Evolutionary conservation across 169 alveolate genomes (phyloP), one percentile per base, ranked within the genome.

Genomic region (Eimeria acervulina): DNA sequence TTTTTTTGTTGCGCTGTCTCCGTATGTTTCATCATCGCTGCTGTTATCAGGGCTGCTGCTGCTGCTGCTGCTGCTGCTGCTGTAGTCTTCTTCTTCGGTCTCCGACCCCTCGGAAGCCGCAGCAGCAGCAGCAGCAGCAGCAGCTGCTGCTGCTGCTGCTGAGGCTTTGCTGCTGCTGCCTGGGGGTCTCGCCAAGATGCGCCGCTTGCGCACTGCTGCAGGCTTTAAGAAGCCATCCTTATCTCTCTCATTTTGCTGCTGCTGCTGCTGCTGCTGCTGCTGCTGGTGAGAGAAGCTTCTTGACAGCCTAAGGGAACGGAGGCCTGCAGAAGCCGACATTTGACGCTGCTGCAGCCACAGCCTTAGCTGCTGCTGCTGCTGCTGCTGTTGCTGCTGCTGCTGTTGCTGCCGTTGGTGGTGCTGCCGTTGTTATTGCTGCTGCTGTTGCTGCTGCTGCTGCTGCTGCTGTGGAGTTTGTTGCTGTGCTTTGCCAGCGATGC

Each of bases 241-340:
- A 38, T 72, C 84, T 72, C 84, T 72, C 0, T 72, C 84, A 21
- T 72, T 38, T 28, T 31, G 84, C 52, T 31, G 84, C 84, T 36
- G 84, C 84, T 36, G 40, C 84, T 36, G 84, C 84, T 36, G 84
- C 40, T 72, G 84, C 83, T 72, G 83, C 83, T 72, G 83, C 47
- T 72, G 83, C 83, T 72, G 83, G 47, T 72, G 74, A 12, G n/a
- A 10, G 74, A n/a, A n/a, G 74, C 74, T 63, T 12, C 13, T 21
- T 0, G 28, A 15, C 47, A 72, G 84, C 84, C 47, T 31, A 8
- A 72, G 52, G 38, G 84, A n/a, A 38, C 84, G 84, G 6, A 8
- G 47, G 7, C 84, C 84, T 21, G 84, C 36, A 31, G 78, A 26
- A 12, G 78, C 78, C 19, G 78, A 38, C 84, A 72, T 72, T 72